These are phyloP conservation scores for Rubroboletus satanas DNA, from an alignment of 768 basidiomycete species.

Conservation along the genomic window DNA sequence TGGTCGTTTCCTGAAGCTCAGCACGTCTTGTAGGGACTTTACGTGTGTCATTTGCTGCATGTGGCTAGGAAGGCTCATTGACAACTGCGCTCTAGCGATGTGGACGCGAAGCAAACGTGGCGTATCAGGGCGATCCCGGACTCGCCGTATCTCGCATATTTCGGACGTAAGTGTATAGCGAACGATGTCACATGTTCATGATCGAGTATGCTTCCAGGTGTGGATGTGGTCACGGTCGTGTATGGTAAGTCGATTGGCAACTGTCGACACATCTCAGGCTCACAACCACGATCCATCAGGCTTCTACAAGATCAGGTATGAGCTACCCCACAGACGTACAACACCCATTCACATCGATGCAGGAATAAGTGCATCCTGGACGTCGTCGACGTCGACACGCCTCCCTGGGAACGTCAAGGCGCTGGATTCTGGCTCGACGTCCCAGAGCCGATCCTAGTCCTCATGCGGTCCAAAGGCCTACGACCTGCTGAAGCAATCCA, in stretches of 20 bases:
- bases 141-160: constrained; percentile 57
- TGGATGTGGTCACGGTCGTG: constrained; percentile 64
- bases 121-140: constrained; percentile 64
- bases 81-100: constrained; percentile 44
- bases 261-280: neutral
- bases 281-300: constrained; percentile 39
- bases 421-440: constrained; percentile 82
- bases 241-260: constrained; percentile 49
- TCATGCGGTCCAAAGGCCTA: constrained; percentile 53
- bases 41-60: constrained; percentile 46
- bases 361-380: constrained; percentile 69
- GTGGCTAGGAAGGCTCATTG: neutral
- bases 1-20: neutral
- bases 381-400: constrained; percentile 71
- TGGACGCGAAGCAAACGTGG: constrained; percentile 73
- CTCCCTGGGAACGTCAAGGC: constrained; percentile 70
- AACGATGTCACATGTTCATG: neutral
- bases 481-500: constrained; percentile 80
- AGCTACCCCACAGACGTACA: neutral
- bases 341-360: constrained; percentile 3
- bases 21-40: constrained; percentile 50
- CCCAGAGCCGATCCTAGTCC: constrained; percentile 46
- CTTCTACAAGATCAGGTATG: constrained; percentile 74
- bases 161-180: constrained; percentile 55
- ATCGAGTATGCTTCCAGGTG: constrained; percentile 36